A percentile compares a stretch with the other conserved stretches of the same genome.
These are phyloP conservation scores for Tricholomella constricta DNA, from an alignment of 768 basidiomycete genomes.

Conservation along the genomic window DNA sequence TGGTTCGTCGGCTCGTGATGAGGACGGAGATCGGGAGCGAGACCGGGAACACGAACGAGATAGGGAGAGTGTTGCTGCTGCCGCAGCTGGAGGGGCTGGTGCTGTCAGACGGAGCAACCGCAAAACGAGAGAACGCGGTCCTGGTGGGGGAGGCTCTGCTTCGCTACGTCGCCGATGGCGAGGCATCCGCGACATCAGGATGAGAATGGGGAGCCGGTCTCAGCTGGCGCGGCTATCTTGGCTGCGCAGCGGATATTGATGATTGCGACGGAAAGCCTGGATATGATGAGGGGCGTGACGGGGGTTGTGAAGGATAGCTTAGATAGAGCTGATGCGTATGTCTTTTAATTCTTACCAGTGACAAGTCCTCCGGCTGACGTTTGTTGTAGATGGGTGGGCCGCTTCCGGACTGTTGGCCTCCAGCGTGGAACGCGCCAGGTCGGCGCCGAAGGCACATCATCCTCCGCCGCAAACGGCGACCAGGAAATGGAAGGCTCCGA, in stretches of 20 bases:
- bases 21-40: slow-evolving; percentile 20
- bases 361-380: slow-evolving; percentile 1
- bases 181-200: slow-evolving; percentile 21
- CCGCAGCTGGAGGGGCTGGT: slow-evolving; percentile 31
- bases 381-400: slow-evolving; percentile 73
- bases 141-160: slow-evolving; percentile 28
- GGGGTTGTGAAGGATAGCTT: slow-evolving; percentile 84
- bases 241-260: slow-evolving; percentile 82
- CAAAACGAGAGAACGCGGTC: slow-evolving; percentile 41
- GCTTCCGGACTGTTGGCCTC: slow-evolving; percentile 75
- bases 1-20: slow-evolving; percentile 10
- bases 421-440: slow-evolving; percentile 26
- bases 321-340: slow-evolving; percentile 84
- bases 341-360: slow-evolving; percentile 10
- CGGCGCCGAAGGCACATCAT: neutral
- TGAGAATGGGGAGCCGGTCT: slow-evolving; percentile 23
- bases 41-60: slow-evolving; percentile 24
- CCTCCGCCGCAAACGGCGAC: neutral
- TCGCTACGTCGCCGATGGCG: slow-evolving; percentile 28
- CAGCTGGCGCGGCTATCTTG: slow-evolving; percentile 60
- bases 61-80: slow-evolving; percentile 35
- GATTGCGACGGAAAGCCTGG: slow-evolving; percentile 87
- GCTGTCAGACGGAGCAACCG: slow-evolving; percentile 32
- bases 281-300: slow-evolving; percentile 91
- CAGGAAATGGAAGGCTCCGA: slow-evolving; percentile 3